Conservation (phyloP, 805 yeast genomes). For the Pichia scutulata region DNA sequence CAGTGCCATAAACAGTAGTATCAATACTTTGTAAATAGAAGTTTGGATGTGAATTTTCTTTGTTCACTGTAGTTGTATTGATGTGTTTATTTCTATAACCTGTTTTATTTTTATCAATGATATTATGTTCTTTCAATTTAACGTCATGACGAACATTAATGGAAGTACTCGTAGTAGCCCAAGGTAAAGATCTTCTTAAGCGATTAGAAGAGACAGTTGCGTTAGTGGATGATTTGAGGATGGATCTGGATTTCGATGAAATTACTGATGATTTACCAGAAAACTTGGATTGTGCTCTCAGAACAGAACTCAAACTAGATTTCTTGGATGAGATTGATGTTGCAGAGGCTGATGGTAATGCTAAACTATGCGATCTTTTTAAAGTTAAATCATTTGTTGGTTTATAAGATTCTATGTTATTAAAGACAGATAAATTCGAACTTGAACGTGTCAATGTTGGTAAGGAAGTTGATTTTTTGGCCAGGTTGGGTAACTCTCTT, state of each 20-base stretch:
- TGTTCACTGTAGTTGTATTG: background rate
- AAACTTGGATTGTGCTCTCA: constrained; percentile 7
- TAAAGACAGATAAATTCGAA: constrained; percentile 1
- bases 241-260: constrained; percentile 3
- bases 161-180: background rate
- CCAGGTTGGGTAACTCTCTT: background rate
- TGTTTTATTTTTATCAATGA: background rate
- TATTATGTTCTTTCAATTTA: background rate
- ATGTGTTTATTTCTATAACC: background rate
- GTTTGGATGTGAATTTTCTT: background rate
- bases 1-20: background rate
- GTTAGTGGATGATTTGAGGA: background rate
- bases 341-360: background rate
- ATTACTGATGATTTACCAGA: constrained; percentile 6
- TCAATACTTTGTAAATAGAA: constrained; percentile 2
- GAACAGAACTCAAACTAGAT: constrained; percentile 3
- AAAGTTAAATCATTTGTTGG: background rate
- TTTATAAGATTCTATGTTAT: background rate
- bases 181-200: constrained; percentile 3
- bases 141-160: background rate
- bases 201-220: background rate
- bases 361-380: background rate
- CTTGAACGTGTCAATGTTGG: background rate
- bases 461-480: background rate
- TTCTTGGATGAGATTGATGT: background rate